phyloP scores from a whole-genome alignment of 2,329 filamentous ascomycete genomes.

The Fusarium austroafricanum region DNA sequence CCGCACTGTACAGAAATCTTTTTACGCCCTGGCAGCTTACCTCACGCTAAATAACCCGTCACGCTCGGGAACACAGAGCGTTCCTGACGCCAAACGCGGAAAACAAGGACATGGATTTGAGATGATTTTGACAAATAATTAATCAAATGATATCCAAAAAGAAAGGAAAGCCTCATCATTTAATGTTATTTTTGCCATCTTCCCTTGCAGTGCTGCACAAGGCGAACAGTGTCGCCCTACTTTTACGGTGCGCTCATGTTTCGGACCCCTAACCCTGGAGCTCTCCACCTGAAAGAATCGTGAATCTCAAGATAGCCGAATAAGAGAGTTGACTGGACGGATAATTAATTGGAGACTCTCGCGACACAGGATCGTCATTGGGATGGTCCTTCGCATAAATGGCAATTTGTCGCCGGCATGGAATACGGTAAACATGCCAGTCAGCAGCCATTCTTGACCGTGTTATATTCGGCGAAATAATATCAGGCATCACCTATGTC shows the following conservation, averaged over 20 bases:
- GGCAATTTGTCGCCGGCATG: background rate
- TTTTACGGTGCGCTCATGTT: conserved; percentile 27
- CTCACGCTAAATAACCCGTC: background rate
- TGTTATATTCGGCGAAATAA: no score
- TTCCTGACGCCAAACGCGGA: conserved; percentile 8
- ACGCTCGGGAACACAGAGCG: background rate
- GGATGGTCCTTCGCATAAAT: background rate
- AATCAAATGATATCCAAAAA: background rate
- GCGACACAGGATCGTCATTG: no score
- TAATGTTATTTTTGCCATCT: background rate
- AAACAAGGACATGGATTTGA: conserved; percentile 3
- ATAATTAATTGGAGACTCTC: background rate
- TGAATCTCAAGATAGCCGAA: background rate
- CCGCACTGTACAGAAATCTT: no score
- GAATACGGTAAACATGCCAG: background rate
- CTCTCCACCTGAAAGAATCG: background rate
- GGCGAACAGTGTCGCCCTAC: conserved; percentile 5
- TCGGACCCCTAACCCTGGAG: conserved; percentile 24
- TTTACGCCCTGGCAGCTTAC: background rate
- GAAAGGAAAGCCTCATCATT: background rate
- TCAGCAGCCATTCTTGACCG: background rate
- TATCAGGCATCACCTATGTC: no score
- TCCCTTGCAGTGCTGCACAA: conserved; percentile 3
- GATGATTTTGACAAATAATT: background rate
- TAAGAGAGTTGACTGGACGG: background rate